Conservation (phyloP, 768 basidiomycete genomes). For the Suillus americanus region DNA sequence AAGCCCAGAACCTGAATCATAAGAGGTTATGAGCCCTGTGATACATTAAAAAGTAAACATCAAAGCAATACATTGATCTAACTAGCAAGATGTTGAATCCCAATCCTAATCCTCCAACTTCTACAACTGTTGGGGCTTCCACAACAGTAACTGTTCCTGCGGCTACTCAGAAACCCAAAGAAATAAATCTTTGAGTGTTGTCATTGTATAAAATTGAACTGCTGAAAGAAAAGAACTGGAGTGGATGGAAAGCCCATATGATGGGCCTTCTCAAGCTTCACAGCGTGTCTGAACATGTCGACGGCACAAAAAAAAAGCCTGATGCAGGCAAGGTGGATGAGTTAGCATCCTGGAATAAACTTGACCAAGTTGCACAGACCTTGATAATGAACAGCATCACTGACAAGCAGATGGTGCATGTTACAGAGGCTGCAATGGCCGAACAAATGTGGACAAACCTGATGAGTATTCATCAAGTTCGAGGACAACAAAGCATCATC, state of each 20-base stretch:
- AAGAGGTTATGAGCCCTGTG: background rate
- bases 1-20: too few species aligned
- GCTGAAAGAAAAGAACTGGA: background rate
- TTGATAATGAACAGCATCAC: background rate
- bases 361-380: too few species aligned
- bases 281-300: background rate
- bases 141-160: too few species aligned
- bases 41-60: too few species aligned
- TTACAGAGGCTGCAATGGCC: too few species aligned
- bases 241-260: background rate
- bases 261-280: background rate
- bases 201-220: background rate
- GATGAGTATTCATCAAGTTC: background rate
- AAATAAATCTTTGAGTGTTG: background rate
- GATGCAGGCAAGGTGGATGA: too few species aligned
- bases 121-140: too few species aligned
- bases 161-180: background rate
- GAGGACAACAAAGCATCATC: slow-evolving; percentile 3
- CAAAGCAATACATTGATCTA: background rate
- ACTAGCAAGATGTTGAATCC: background rate
- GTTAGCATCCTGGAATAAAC: too few species aligned
- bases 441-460: slow-evolving; percentile 3
- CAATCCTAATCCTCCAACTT: background rate
- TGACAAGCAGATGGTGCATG: slow-evolving; percentile 2
- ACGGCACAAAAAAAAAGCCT: background rate